These are phyloP conservation scores for Euphorbia celastroides DNA, from an alignment of 441 rosid species.

Conservation along the genomic window DNA sequence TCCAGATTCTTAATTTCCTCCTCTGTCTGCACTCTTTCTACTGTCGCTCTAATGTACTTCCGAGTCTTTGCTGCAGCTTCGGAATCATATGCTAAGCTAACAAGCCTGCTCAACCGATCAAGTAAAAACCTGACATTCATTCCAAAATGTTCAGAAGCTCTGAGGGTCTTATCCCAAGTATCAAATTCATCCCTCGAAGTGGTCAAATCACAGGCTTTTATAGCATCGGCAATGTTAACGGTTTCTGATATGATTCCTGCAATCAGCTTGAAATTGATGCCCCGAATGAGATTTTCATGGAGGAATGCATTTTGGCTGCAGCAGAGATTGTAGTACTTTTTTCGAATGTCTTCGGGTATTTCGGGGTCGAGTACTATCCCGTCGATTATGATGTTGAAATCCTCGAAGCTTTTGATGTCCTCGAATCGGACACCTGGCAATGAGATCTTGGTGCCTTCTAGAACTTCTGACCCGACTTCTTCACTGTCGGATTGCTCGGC, in stretches of 20 bases:
- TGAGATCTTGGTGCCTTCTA: constrained; percentile 50
- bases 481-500: constrained; percentile 60
- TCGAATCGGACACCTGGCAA: constrained; percentile 37
- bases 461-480: constrained; percentile 61
- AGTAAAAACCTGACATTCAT: constrained; percentile 60
- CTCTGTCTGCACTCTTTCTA: constrained; percentile 22
- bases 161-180: constrained; percentile 53
- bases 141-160: constrained; percentile 58
- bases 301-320: constrained; percentile 53
- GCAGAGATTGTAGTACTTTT: constrained; percentile 53
- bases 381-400: constrained; percentile 42
- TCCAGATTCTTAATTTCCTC: constrained; percentile 44
- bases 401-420: constrained; percentile 36
- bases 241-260: constrained; percentile 53
- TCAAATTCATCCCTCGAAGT: constrained; percentile 45
- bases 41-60: constrained; percentile 49
- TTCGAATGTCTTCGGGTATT: constrained; percentile 43
- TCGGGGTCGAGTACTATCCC: constrained; percentile 50
- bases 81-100: constrained; percentile 41
- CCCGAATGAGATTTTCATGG: constrained; percentile 43
- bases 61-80: constrained; percentile 43
- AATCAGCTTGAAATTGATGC: constrained; percentile 42
- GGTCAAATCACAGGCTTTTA: constrained; percentile 41
- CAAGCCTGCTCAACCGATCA: constrained; percentile 37
- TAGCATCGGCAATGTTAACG: constrained; percentile 48